Percentiles rank a stretch among this genome's conserved stretches.
phyloP scores from a whole-genome alignment of 2,329 filamentous ascomycete genomes.

The Colletotrichum noveboracense region DNA sequence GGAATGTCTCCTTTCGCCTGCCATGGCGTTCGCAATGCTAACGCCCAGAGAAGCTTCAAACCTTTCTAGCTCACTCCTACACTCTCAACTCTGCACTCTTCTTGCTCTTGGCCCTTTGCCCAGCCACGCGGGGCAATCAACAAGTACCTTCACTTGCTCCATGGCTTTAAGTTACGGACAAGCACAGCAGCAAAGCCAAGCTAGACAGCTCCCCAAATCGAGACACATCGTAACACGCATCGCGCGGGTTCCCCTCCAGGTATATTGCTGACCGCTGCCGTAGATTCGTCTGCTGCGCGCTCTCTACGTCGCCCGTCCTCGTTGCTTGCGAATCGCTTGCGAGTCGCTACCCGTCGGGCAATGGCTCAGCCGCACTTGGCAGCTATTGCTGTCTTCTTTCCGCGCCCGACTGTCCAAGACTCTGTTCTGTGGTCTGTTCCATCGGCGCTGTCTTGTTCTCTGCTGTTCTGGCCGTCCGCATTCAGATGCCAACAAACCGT shows the following conservation, averaged over 20 bases:
- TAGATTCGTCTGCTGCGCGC: background rate
- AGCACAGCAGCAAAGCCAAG: background rate
- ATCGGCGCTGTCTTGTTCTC: background rate
- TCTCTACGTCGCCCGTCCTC: background rate
- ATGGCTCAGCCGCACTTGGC: conserved; percentile 9
- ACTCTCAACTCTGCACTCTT: background rate
- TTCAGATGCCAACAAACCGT: background rate
- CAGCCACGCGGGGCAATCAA: background rate
- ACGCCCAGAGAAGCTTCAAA: background rate
- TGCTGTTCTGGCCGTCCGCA: background rate
- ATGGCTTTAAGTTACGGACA: background rate
- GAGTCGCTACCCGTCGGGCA: background rate
- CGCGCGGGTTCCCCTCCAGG: background rate
- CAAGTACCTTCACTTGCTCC: background rate
- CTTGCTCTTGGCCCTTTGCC: background rate
- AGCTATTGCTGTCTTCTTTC: background rate
- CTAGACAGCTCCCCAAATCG: background rate
- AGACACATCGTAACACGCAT: background rate
- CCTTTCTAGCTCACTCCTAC: background rate
- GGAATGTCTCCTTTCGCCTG: background rate
- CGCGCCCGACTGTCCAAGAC: background rate
- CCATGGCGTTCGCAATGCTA: background rate
- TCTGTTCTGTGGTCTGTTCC: background rate
- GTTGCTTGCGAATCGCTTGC: background rate
- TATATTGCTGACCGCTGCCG: background rate